Evolutionary conservation across 371 early-diverging fungal species (phyloP), one percentile per base, ranked within the genome.

Genomic region (Batkoa obscura): DNA sequence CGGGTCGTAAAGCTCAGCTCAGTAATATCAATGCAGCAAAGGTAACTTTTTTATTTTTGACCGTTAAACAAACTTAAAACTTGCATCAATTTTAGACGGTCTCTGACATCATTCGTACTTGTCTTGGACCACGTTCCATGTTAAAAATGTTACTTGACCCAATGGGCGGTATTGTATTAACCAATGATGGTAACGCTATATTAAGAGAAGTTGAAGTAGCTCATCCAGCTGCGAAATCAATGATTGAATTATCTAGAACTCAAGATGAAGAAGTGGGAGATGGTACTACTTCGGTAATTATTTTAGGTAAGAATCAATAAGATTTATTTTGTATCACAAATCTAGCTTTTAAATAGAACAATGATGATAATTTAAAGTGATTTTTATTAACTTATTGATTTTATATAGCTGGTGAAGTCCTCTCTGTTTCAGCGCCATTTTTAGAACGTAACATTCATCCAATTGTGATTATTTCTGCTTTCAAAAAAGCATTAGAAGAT

Each of bases 221-320:
- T 39, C 99, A 99, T 73, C 99, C 99, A 43, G 99, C 99, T 48
- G 99, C 99, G 45, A 98, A 99, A 72, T 88, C 88, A 62, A 90
- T 99, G 88, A 95, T 99, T 65, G 99, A 99, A 68, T 83, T 99
- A 45, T 87, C 94, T 38, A 79, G 98, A 70, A 99, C 99, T 56
- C 99, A 99, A 78, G 99, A 99, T 76, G 99, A 99, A 70, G 99
- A 99, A 72, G 99, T 99, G 38, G 99, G 99, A 58, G 99, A 99
- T 73, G 99, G 99, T 56, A 99, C 99, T 23, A 99, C 99, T 33
- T 81, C 86, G 58, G 99, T 99, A 60, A 94, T 99, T 59, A 90
- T 99, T 65, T 78, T 99, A 38, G 92, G 89, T 89, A 76, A 64
- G 23, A 23, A 23, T 23, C 23, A 23, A 23, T 23, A 23, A 23